A percentile compares a stretch with the other conserved stretches of the same genome.
Evolutionary conservation across 257 asterid species (phyloP).

Genomic region (Solanum pinnatisectum): DNA sequence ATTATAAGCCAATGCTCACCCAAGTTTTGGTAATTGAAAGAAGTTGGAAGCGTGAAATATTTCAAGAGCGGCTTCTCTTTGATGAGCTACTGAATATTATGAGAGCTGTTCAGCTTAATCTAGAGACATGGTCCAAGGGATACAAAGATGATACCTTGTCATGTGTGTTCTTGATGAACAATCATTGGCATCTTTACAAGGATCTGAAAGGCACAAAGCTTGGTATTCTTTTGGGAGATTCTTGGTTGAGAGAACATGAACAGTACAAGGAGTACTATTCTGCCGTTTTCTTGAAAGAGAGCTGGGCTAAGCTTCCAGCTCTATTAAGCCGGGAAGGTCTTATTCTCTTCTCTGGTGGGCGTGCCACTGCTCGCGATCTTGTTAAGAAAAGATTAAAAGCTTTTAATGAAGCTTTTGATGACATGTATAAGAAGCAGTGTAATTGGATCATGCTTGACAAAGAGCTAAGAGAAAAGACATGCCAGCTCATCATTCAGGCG

Average conservation of each 20-base stretch:
- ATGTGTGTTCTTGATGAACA: constrained; percentile 66
- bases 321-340: constrained; percentile 80
- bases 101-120: constrained; percentile 53
- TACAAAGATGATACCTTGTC: constrained; percentile 47
- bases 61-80: constrained; percentile 55
- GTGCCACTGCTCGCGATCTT: constrained; percentile 75
- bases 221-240: constrained; percentile 57
- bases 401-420: constrained; percentile 71
- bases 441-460: constrained; percentile 51
- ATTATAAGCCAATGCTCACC: constrained; percentile 61
- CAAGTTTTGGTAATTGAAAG: constrained; percentile 76
- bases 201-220: constrained; percentile 60
- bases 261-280: constrained; percentile 41
- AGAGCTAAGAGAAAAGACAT: constrained; percentile 52
- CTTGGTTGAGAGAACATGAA: constrained; percentile 60
- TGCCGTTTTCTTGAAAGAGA: constrained; percentile 40
- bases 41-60: constrained; percentile 79
- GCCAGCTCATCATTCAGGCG: constrained; percentile 50
- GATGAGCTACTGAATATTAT: constrained; percentile 53
- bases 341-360: constrained; percentile 78
- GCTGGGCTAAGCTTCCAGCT: constrained; percentile 83
- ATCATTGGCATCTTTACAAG: constrained; percentile 71
- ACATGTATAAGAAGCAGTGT: constrained; percentile 57
- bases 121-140: constrained; percentile 72
- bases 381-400: constrained; percentile 70